These are phyloP conservation scores for Leptodermis oblonga DNA, from an alignment of 257 asterid species.

Conservation along the genomic window DNA sequence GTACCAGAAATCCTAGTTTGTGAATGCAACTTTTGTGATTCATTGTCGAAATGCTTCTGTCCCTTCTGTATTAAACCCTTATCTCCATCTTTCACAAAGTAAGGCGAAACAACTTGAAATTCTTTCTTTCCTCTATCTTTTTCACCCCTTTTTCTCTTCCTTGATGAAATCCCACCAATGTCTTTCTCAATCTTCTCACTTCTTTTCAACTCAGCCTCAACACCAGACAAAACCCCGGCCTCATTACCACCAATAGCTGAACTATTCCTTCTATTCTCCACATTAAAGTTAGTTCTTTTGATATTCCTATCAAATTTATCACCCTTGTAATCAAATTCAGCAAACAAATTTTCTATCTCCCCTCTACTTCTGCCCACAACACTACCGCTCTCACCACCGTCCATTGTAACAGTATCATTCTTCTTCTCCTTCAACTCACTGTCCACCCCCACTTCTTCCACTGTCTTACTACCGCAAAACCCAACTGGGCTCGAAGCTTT, in stretches of 20 bases:
- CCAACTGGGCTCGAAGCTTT: background rate
- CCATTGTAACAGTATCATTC: background rate
- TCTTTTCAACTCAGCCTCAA: background rate
- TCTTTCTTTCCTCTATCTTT: background rate
- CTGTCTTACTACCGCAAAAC: background rate
- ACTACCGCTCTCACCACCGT: background rate
- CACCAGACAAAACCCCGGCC: background rate
- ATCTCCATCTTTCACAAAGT: background rate
- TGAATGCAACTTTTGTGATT: too few species aligned
- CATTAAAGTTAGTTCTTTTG: too few species aligned
- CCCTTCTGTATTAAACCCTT: background rate
- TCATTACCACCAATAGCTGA: background rate
- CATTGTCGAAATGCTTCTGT: background rate
- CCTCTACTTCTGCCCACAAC: background rate
- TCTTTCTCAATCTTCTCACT: background rate
- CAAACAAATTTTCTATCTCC: conserved; percentile 16
- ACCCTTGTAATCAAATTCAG: conserved; percentile 24
- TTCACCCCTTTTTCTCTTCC: background rate
- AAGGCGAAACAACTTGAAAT: background rate
- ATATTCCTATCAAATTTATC: conserved; percentile 3
- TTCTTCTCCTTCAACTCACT: background rate
- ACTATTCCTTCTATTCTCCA: background rate
- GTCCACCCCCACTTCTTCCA: background rate
- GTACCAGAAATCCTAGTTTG: background rate
- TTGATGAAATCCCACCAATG: background rate